phyloP scores from a whole-genome alignment of 768 basidiomycete species.

The Tylopilus intermedius region DNA sequence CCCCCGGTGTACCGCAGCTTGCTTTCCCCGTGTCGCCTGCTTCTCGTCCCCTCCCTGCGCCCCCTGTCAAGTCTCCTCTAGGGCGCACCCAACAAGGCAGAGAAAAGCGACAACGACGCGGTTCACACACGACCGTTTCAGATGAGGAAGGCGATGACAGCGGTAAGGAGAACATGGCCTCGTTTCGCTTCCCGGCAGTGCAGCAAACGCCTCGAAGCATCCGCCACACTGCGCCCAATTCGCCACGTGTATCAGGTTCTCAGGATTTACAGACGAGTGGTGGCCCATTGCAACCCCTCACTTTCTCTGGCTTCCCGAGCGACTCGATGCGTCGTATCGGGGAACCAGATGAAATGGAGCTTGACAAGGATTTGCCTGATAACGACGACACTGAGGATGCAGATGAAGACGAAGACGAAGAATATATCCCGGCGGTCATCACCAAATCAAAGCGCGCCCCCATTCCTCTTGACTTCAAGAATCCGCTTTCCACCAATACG shows the following conservation, averaged over 20 bases:
- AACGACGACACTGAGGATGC: conserved; percentile 6
- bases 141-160: conserved; percentile 46
- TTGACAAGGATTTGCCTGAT: conserved; percentile 8
- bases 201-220: conserved; percentile 47
- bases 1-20: conserved; percentile 60
- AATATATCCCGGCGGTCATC: conserved; percentile 11
- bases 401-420: conserved; percentile 16
- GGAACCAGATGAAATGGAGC: conserved; percentile 10
- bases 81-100: conserved; percentile 54
- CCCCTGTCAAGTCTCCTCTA: conserved; percentile 25
- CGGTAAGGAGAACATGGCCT: conserved; percentile 54
- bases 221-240: conserved; percentile 42
- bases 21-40: conserved; percentile 27
- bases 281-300: conserved; percentile 44
- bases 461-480: conserved; percentile 75
- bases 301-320: conserved; percentile 59
- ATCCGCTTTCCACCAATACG: conserved; percentile 60
- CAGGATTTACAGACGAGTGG: conserved; percentile 17
- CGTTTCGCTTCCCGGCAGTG: conserved; percentile 70
- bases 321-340: conserved; percentile 24
- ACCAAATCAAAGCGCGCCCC: conserved; percentile 60
- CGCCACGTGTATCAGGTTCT: conserved; percentile 31
- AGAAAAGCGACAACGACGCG: conserved; percentile 71
- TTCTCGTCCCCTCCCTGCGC: conserved; percentile 38
- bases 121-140: conserved; percentile 34